Evolutionary conservation across 495 filamentous ascomycete genomes (phyloP), one percentile per base, ranked within the genome.

Genomic region (Aspergillus haitiensis): DNA sequence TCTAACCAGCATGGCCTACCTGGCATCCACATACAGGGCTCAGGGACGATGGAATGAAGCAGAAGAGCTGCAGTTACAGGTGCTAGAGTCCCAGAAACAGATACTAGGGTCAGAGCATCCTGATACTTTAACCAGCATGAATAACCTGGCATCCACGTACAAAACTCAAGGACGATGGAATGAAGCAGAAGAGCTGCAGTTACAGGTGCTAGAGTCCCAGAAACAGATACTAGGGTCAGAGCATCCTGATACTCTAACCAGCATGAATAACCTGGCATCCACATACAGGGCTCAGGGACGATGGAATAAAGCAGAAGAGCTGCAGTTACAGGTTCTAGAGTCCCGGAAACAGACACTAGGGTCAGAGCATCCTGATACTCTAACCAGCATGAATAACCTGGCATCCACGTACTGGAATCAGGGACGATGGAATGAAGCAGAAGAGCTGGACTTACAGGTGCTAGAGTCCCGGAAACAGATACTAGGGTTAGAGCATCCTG

Each of bases 311-410:
- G 59, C 52, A 32, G 52, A 50, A 51, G 16, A 31, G 10, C 13
- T 69, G 27, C 1, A 7, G 0, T n/a, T 34, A n/a, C 32, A 56
- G 39, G 36, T 46, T 0, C 18, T 73, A 7, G 52, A 18, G 0
- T 3, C n/a, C 2, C 13, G 15, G 6, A 44, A 56, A 34, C n/a
- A 34, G 9, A 34, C 64, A 7, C 33, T 58, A 3, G 55, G 46
- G 8, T 8, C 21, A 9, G 31, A 11, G 31, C 71, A 81, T 69
- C 71, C 72, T 18, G 2, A 58, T 15, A 79, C 75, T 18, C 49
- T 81, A 44, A 66, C 32, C 0, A 72, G 65, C 37, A 77, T 78
- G 62, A 47, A 6, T 42, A 76, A 77, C 61, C 69, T 81, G 11
- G 70, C 75, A 32, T 60, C 16, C 16, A 73, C 53, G 0, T 69